These are phyloP conservation scores for Solanum commersonii DNA, from an alignment of 257 asterid species.

Conservation along the genomic window DNA sequence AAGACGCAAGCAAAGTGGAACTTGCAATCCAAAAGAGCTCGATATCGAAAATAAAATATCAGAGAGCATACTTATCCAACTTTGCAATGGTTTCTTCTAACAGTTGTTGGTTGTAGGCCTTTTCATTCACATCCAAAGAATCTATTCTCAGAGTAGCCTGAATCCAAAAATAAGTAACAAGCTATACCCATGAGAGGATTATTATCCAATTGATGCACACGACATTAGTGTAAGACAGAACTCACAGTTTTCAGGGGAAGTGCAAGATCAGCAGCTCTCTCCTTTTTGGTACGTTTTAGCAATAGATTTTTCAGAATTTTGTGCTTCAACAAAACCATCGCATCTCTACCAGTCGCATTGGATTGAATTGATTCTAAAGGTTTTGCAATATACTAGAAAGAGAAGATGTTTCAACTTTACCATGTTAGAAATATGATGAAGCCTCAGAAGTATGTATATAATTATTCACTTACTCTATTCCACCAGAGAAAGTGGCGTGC, in stretches of 20 bases:
- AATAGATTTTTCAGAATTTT: constrained; percentile 35
- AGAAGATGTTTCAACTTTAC: background rate
- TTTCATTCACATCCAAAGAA: constrained; percentile 58
- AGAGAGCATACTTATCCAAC: constrained; percentile 54
- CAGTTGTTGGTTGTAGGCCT: constrained; percentile 46
- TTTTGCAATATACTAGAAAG: constrained; percentile 43
- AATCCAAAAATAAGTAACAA: background rate
- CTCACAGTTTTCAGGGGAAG: constrained; percentile 68
- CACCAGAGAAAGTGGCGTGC: background rate
- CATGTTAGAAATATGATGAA: background rate
- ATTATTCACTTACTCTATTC: constrained; percentile 14
- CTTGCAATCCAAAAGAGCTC: background rate
- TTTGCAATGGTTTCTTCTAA: constrained; percentile 60
- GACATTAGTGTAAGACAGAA: background rate
- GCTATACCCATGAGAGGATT: background rate
- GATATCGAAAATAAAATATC: background rate
- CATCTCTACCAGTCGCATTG: constrained; percentile 34
- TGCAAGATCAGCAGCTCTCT: constrained; percentile 91
- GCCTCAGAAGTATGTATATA: background rate
- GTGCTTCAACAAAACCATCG: constrained; percentile 75
- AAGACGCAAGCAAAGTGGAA: background rate
- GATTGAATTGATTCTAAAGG: constrained; percentile 52
- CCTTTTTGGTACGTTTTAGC: constrained; percentile 60
- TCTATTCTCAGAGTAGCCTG: constrained; percentile 70
- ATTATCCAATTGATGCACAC: background rate